Evolutionary conservation across 371 early-diverging fungal species (phyloP), one percentile per base, ranked within the genome.

Genomic region (Rhizopus microsporus): DNA sequence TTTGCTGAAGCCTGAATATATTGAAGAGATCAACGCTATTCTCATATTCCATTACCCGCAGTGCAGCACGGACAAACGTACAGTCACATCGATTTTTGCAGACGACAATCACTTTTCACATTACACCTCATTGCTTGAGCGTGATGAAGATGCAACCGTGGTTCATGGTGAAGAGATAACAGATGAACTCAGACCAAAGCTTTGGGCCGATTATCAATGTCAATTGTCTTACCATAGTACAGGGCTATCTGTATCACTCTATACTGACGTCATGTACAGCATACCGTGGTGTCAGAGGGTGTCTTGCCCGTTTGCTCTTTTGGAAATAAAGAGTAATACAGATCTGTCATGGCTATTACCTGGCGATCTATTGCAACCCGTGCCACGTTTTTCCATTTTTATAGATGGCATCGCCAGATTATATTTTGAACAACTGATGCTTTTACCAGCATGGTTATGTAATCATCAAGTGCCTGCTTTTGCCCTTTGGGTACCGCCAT

Each of bases 1-100:
- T 75, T 99, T 99, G 99, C 92, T 99, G 0, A 94, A 97, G 64
- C 92, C 92, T 0, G 97, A 98, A 68, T 95, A 99, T 72, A 88
- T 99, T 40, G 93, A 92, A 47, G 96, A 97, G 65, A 86, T 99
- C 59, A 94, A 96, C 70, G 86, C 91, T 37, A 81, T 87, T 59
- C 90, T 99, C 50, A 80, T 97, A 29, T 92, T 92, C 72, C 87
- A 98, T 65, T 82, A 99, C 23, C 99, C 99, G 4, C 93, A 98
- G 23, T 82, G 23, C 23, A 23, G 23, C 2, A 97, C 51, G 85
- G 84, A 59, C 37, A 44, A 30, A 2, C 23, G 23, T 23, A 23
- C 2, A 2, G 23, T 23, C 43, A 89, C 88, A 68, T 89, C 94
- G 4, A 86, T 99, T 9, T 99, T 99, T 77, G 90, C 94, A 65